phyloP scores from a whole-genome alignment of 371 early-diverging fungal genomes.

The Rhizomucor miehei region DNA sequence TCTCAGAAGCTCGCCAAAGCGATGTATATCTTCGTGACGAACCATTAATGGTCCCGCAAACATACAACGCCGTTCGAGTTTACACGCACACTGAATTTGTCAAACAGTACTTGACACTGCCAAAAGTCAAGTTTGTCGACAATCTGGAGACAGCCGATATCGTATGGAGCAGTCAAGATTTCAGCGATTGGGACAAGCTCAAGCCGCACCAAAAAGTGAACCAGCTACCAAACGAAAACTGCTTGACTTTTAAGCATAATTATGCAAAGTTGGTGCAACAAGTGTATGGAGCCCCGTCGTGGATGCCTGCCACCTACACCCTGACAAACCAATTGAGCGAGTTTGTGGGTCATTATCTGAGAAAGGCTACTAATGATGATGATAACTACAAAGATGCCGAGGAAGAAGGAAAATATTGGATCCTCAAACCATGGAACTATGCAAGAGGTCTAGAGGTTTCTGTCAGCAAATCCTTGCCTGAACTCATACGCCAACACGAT shows the following conservation, averaged over 20 bases:
- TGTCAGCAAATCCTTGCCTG: slow-evolving; percentile 37
- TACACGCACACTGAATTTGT: slow-evolving; percentile 51
- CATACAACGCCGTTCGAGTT: slow-evolving; percentile 15
- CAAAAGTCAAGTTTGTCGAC: slow-evolving; percentile 42
- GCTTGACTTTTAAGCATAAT: slow-evolving; percentile 50
- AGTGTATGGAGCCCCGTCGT: slow-evolving; percentile 45
- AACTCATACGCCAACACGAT: slow-evolving; percentile 51
- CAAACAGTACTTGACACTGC: slow-evolving; percentile 45
- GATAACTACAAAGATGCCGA: not conserved
- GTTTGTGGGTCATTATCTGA: slow-evolving; percentile 48
- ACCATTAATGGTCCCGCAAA: not conserved
- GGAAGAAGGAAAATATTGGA: slow-evolving; percentile 47
- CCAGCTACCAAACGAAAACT: slow-evolving; percentile 52
- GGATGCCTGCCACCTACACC: slow-evolving; percentile 54
- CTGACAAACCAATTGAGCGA: slow-evolving; percentile 43
- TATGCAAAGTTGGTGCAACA: slow-evolving; percentile 49
- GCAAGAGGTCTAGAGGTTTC: slow-evolving; percentile 54
- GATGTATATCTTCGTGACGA: not conserved
- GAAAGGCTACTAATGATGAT: slow-evolving; percentile 1
- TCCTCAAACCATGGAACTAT: slow-evolving; percentile 57
- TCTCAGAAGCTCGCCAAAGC: not conserved
- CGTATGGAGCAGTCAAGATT: slow-evolving; percentile 52
- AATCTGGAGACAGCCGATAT: slow-evolving; percentile 47
- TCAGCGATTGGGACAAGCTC: slow-evolving; percentile 48
- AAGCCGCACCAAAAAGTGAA: slow-evolving; percentile 46